Evolutionary conservation across 768 basidiomycete genomes (phyloP), one percentile per base, ranked within the genome.

Genomic region (Calocera viscosa): DNA sequence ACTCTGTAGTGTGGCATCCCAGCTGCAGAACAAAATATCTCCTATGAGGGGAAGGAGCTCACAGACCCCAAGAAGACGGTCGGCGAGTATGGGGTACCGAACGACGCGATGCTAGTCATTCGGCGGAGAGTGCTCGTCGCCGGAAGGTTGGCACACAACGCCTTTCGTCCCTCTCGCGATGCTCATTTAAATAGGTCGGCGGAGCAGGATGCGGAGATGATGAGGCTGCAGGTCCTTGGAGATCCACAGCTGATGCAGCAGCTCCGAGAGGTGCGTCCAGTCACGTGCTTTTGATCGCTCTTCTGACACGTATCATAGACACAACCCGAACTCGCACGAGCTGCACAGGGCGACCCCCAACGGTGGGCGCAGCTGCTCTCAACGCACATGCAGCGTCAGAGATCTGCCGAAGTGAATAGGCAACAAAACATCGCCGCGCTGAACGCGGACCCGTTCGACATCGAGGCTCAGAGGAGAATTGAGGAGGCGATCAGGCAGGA

Each of bases 401-500:
- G 77, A 24, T 76, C 81, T 16, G 77, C 80, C 0, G 87, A 91
- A 68, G 65, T 84, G 32, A 79, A 79, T 39, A 81, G 80, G 22
- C 83, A 86, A 69, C 83, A 80, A 40, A 86, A 86, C 74, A 83
- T 89, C 60, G 81, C 80, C 70, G 77, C 78, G 17, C 81, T 97
- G 68, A 89, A 95, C 71, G 87, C 88, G 0, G 87, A 97, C 76
- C 94, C 95, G 0, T 97, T 83, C 76, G 87, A 96, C 73, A 78
- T 96, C 0, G 94, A 97, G 73, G 93, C 94, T 0, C 96, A 98
- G 77, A 81, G 80, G 68, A 86, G 82, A 79, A 99, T 99, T 66
- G 96, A 95, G 76, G 96, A 98, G 73, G 86, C 86, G 2, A 97
- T 99, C 69, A 77, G 88, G 68, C 89, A 92, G 74, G 83, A 96